Conservation (phyloP, 345 rosid species). For the Heritiera fomes region DNA sequence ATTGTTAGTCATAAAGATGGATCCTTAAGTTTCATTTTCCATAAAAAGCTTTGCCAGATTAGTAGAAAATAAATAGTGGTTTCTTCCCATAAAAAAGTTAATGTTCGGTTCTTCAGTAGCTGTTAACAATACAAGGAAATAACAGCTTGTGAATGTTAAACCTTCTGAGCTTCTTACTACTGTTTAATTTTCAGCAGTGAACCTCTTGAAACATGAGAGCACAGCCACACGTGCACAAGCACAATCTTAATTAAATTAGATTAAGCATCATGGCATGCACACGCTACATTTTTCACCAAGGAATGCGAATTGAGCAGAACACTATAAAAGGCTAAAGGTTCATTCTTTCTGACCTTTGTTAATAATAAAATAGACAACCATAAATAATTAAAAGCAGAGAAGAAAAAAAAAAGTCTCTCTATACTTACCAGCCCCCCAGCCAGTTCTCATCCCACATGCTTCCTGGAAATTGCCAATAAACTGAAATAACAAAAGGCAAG, state of each 20-base stretch:
- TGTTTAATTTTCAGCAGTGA: neutral
- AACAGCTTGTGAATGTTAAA: neutral
- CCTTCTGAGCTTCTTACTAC: neutral
- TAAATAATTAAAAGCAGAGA: neutral
- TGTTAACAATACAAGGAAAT: neutral
- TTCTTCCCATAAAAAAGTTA: neutral
- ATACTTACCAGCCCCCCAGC: conserved; percentile 87
- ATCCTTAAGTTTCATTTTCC: neutral
- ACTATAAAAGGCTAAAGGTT: neutral
- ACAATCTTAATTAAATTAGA: neutral
- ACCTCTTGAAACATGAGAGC: neutral
- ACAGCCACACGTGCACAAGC: neutral
- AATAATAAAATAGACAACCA: conserved; percentile 3
- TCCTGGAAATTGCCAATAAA: conserved; percentile 89
- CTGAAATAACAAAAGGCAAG: conserved; percentile 43
- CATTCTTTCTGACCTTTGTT: neutral
- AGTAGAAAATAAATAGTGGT: neutral
- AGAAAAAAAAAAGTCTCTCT: neutral
- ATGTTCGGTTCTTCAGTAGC: neutral
- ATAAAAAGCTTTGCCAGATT: neutral
- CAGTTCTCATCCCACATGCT: conserved; percentile 69
- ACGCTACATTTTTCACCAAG: neutral
- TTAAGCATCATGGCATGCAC: neutral
- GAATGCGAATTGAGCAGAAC: neutral
- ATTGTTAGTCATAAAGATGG: neutral